Conservation (phyloP, 176 grass and related monocot species). For the Musa acuminata region DNA sequence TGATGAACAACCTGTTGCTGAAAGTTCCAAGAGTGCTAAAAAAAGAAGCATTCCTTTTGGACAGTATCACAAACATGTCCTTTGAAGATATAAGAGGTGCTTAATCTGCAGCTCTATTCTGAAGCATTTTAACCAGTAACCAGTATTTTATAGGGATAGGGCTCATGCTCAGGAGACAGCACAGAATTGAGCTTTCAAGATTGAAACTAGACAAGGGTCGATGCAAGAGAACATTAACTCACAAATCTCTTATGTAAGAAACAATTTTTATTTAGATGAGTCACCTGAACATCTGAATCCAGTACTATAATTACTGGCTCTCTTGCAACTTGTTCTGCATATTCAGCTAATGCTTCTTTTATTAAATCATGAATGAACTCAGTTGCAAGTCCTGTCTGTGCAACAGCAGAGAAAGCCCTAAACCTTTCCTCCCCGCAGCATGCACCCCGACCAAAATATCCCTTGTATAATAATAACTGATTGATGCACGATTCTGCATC, state of each 20-base stretch:
- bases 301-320: slow-evolving; percentile 72
- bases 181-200: too few species aligned
- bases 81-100: too few species aligned
- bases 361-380: slow-evolving; percentile 27
- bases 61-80: too few species aligned
- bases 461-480: slow-evolving; percentile 57
- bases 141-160: too few species aligned
- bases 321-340: slow-evolving; percentile 31
- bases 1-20: too few species aligned
- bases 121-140: too few species aligned
- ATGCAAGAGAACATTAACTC: background rate
- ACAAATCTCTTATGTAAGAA: background rate
- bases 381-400: slow-evolving; percentile 24
- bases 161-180: too few species aligned
- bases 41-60: too few species aligned
- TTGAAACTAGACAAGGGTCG: too few species aligned
- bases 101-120: too few species aligned
- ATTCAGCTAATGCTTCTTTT: slow-evolving; percentile 23
- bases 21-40: too few species aligned
- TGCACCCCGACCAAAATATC: slow-evolving; percentile 66
- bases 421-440: slow-evolving; percentile 58
- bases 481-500: slow-evolving; percentile 57
- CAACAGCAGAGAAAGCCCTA: slow-evolving; percentile 36
- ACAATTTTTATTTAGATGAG: slow-evolving; percentile 5
- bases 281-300: slow-evolving; percentile 72